Base-by-base conservation (phyloP, 1,284 basidiomycete genomes). In the Neotropicomus parvogracilis region DNA sequence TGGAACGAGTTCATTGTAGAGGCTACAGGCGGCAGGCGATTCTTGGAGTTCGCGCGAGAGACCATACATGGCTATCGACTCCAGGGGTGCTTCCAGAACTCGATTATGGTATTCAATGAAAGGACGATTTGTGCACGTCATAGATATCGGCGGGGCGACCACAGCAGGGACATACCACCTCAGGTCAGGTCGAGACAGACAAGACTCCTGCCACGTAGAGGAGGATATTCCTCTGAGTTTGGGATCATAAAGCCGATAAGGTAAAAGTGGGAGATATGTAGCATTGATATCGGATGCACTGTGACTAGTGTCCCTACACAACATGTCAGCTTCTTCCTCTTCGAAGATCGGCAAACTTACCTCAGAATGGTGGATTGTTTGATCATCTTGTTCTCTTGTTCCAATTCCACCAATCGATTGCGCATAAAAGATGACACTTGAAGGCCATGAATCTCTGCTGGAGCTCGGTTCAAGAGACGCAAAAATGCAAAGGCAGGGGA, bases 11-110 rank as follows among this genome's bases (percentile, higher is more conserved):
- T 64, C 55, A 20, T 78, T 66, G 57, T 84, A 85, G 14, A 64
- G 63, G 14, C 68, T 65, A 40, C 79, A 80, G 11, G 81, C 78
- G 10, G 67, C 58, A n/a, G 75, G 72, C 14, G 81, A 83, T 52
- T 95, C 84, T 52, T 75, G 75, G 42, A 88, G 70, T 38, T 79
- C 73, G 9, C 79, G 77, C 2, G 94, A 83, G 17, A 95, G 66
- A n/a, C 97, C 97, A 65, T 91, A 98, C 20, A 99, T 66, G 5
- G 85, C 84, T 21, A 88, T 68, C 4, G 85, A 80, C 64, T 93
- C 85, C 35, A 85, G 56, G 9, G 88, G 83, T 6, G 78, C 82
- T 24, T 88, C 85, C 13, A 80, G 57, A 14, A 83, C 53, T 24
- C 77, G 76, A 10, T 77, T 69, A 66, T 91, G 83, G 31, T 75